These are phyloP conservation scores for Alternaria conjuncta DNA, from an alignment of 2,329 filamentous ascomycete genomes.

Conservation along the genomic window DNA sequence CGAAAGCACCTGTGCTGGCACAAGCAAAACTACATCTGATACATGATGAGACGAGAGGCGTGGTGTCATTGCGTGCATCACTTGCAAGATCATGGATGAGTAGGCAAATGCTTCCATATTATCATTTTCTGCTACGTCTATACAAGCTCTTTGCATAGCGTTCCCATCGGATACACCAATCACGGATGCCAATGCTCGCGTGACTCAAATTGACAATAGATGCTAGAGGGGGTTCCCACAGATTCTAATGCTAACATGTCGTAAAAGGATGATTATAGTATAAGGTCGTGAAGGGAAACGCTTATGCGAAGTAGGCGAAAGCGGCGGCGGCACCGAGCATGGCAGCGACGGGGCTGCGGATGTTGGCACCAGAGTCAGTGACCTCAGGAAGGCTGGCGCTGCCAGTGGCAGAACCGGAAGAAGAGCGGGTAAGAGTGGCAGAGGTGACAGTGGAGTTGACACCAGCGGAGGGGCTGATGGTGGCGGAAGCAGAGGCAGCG, in stretches of 20 bases:
- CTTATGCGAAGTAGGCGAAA: conserved; percentile 51
- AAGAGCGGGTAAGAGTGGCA: conserved; percentile 30
- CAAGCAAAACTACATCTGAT: background rate
- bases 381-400: conserved; percentile 18
- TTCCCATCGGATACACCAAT: conserved; percentile 1
- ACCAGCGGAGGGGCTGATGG: conserved; percentile 21
- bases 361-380: conserved; percentile 34
- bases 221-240: conserved; percentile 12
- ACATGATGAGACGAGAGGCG: background rate
- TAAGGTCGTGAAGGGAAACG: background rate
- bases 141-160: conserved; percentile 34
- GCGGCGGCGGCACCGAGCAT: conserved; percentile 51
- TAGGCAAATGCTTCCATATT: conserved; percentile 4
- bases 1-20: background rate
- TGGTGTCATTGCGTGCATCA: background rate
- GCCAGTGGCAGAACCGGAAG: conserved; percentile 21
- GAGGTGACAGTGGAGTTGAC: conserved; percentile 37
- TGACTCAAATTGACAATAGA: conserved; percentile 22
- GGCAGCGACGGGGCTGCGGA: conserved; percentile 48
- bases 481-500: conserved; percentile 36
- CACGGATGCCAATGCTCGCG: conserved; percentile 7
- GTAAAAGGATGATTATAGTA: conserved; percentile 15
- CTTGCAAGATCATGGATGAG: background rate
- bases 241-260: conserved; percentile 29
- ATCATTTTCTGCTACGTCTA: conserved; percentile 27